Percentiles rank a stretch among this genome's conserved stretches.
These are phyloP conservation scores for Calonectria pseudoreteaudii DNA, from an alignment of 2,329 filamentous ascomycete genomes.

Conservation along the genomic window DNA sequence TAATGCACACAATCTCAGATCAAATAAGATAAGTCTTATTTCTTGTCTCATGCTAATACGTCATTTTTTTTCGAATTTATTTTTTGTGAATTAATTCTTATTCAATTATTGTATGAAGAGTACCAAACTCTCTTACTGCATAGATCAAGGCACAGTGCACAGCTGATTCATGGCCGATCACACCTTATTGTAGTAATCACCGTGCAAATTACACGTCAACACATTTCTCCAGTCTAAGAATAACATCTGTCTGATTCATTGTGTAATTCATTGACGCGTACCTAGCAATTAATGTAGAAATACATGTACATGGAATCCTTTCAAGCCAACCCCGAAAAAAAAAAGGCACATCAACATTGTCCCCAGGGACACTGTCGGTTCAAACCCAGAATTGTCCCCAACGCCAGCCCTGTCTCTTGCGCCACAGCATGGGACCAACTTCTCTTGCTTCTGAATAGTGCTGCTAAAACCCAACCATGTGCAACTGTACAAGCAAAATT, in stretches of 20 bases:
- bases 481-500: not conserved
- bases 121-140: not conserved
- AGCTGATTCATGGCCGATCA: not conserved
- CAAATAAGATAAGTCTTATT: not conserved
- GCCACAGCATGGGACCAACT: not conserved
- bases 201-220: not conserved
- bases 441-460: not conserved
- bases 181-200: not conserved
- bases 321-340: not conserved
- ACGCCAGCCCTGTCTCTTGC: conserved; percentile 6
- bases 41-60: not conserved
- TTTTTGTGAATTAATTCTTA: not conserved
- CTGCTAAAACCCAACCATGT: not conserved
- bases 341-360: not conserved
- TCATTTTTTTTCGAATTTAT: not conserved
- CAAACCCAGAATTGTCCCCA: conserved; percentile 1
- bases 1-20: not conserved
- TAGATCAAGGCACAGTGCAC: not conserved
- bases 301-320: conserved; percentile 1
- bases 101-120: not conserved
- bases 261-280: not conserved
- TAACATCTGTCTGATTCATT: not conserved
- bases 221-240: not conserved
- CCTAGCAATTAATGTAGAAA: conserved; percentile 1
- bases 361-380: not conserved